Base-by-base conservation (phyloP, 768 basidiomycete genomes). In the Hebeloma cylindrosporum region DNA sequence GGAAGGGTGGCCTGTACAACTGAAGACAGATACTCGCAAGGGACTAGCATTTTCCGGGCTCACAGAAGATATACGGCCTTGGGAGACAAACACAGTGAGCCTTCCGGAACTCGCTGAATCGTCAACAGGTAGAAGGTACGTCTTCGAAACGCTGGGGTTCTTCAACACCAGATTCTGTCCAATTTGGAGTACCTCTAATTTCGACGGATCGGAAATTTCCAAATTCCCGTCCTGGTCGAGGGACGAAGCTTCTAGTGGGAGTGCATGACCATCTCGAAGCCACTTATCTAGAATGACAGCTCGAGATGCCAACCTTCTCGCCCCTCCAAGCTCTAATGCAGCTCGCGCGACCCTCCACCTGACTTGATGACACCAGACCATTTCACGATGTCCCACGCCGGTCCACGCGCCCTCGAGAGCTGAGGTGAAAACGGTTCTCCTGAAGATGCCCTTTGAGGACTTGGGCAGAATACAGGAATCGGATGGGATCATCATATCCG, bases 321-420 rank as follows among this genome's bases (percentile, higher is more conserved):
- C 53, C n/a, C 50, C 58, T 2, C 76, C 77, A 8, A 88, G 67
- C 55, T 91, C 88, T 5, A 97, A 66, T 18, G 83, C 83, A 14
- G 83, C 80, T 40, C 89, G 75, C 11, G 93, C 93, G 25, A 95
- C 72, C 17, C 83, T 79, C 87, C 86, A 91, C 29, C 96, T 85
- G 7, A 97, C 84, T 66, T 99, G 96, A 64, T 97, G 91, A 60
- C 96, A 98, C 96, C 96, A 99, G 3, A 98, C 92, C 80, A 97
- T 94, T 48, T 90, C 94, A 30, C 83, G 83, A 62, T 99, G 96
- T 18, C 94, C 95, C 4, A 97, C 89, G 2, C 92, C 91, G 2
- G 94, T 91, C 89, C 93, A 95, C 2, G 85, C 79, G n/a, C 91
- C 90, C 36, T 94, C 88, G 18, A 98, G 69, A 1, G 83, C 85